Evolutionary conservation across 1,284 basidiomycete genomes (phyloP), one percentile per base, ranked within the genome.

Genomic region (Trichosporon coremiiforme): DNA sequence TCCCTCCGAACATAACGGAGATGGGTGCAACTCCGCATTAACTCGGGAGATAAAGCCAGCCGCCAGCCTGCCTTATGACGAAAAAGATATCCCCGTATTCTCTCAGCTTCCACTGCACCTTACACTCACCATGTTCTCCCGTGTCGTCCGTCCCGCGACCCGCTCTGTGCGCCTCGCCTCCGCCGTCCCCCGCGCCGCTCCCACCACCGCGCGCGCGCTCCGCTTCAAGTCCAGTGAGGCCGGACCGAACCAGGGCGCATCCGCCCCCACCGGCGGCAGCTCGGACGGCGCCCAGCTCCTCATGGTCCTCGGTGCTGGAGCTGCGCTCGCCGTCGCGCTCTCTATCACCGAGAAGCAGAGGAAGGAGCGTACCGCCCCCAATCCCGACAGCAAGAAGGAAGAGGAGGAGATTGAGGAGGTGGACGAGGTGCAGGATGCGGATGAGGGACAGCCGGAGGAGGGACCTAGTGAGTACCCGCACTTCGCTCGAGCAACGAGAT

Each of bases 1-100:
- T 17, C 2, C 8, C 4, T 45, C 2, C 41, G 41, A 45, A 45
- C n/a, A n/a, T 45, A 38, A n/a, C 70, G 2, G 77, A 22, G 9
- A 38, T 13, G 72, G 47, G 77, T 77, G 0, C 78, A 74, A 1
- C 71, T 20, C 68, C 65, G 13, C 15, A 3, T 13, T 0, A 20
- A 12, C 4, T 33, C 35, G 29, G 62, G 6, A 63, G 35, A 33
- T 35, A 64, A 64, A 64, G 36, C 7, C n/a, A 9, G 10, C 4
- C n/a, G n/a, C n/a, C n/a, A n/a, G 17, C 15, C 3, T 2, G 47
- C 20, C 20, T 1, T 53, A 53, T 53, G 47, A 53, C 47, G 47
- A 53, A 53, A 53, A 53, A 53, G 47, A 53, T 53, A 1, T 53
- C 47, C 47, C 47, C 3, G 1, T 10, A 57, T 22, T 20, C 35